These are phyloP conservation scores for Dendrobium officinale DNA, from an alignment of 106 monocot species.

Conservation along the genomic window DNA sequence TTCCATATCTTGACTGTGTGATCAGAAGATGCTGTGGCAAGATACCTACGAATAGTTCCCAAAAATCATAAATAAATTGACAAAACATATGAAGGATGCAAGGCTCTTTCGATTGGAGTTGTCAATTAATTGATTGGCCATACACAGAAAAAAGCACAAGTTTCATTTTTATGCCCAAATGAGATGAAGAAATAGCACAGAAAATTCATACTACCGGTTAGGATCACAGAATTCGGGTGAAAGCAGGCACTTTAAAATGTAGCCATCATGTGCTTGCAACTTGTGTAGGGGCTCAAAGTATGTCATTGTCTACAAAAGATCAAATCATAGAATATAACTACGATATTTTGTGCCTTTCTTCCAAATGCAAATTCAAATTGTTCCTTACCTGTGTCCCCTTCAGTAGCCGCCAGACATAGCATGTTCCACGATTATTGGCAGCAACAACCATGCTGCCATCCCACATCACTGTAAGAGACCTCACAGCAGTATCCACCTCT, in stretches of 20 bases:
- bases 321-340: not conserved
- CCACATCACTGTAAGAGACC: conserved; percentile 97
- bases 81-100: not conserved
- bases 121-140: no score
- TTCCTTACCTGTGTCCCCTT: conserved; percentile 70
- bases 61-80: not conserved
- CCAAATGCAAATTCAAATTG: not conserved
- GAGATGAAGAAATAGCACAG: not conserved
- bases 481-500: conserved; percentile 95
- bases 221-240: conserved; percentile 96
- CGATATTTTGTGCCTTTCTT: not conserved
- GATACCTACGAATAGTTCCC: conserved; percentile 37
- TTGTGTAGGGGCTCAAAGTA: conserved; percentile 97
- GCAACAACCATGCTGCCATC: conserved; percentile 99
- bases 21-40: conserved; percentile 95
- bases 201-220: conserved; percentile 36
- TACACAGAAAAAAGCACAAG: no score
- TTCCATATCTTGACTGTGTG: conserved; percentile 97
- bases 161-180: not conserved
- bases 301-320: conserved; percentile 76
- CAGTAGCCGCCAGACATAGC: conserved; percentile 93
- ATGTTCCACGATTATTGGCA: conserved; percentile 93
- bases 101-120: no score
- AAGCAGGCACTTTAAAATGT: conserved; percentile 93
- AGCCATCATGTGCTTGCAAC: conserved; percentile 91